These are phyloP conservation scores for Pichia sp. DNA, from an alignment of 1,139 yeast species.

Conservation along the genomic window DNA sequence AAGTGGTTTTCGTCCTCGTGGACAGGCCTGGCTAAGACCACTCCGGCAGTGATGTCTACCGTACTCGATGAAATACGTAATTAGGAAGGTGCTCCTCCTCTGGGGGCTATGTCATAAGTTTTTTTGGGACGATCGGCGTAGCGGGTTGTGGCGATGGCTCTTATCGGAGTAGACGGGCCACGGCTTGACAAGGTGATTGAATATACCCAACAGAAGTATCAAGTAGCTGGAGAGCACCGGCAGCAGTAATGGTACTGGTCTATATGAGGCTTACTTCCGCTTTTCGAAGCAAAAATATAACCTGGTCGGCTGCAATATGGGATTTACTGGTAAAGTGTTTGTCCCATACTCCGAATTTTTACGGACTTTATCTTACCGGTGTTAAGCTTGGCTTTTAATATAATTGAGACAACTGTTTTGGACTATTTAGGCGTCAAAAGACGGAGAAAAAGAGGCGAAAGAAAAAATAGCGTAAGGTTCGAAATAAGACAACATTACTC, in stretches of 20 bases:
- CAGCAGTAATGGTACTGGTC: too few species aligned
- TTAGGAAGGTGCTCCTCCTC: not conserved
- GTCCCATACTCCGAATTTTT: not conserved
- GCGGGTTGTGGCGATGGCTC: not conserved
- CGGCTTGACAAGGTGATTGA: too few species aligned
- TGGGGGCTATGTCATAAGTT: not conserved
- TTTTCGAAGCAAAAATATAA: too few species aligned
- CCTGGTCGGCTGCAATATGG: not conserved
- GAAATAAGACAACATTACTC: not conserved
- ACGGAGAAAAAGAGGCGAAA: not conserved
- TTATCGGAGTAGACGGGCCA: too few species aligned
- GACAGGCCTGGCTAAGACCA: not conserved
- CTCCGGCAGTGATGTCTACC: too few species aligned
- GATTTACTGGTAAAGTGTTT: not conserved
- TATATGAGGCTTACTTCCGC: too few species aligned
- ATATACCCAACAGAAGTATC: too few species aligned
- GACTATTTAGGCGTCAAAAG: not conserved
- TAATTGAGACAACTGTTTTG: too few species aligned
- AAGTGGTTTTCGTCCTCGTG: not conserved
- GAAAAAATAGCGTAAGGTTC: not conserved
- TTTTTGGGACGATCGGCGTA: not conserved
- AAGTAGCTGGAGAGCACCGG: too few species aligned
- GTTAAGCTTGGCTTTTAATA: too few species aligned
- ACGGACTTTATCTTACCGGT: too few species aligned
- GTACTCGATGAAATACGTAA: too few species aligned